A percentile compares a stretch with the other conserved stretches of the same genome.
Evolutionary conservation across 495 filamentous ascomycete genomes (phyloP).

Genomic region (Penicillium tannophilum): DNA sequence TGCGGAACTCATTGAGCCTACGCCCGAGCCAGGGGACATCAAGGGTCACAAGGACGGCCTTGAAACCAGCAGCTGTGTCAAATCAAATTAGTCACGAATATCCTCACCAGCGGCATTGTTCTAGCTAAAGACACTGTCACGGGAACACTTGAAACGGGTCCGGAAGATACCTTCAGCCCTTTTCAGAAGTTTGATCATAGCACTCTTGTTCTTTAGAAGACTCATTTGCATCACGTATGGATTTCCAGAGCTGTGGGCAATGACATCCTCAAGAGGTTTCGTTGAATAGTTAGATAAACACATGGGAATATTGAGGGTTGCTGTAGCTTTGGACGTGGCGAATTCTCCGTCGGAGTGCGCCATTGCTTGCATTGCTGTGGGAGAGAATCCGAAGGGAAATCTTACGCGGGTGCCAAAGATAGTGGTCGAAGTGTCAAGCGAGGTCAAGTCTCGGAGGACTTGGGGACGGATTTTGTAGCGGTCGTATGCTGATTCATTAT

Average conservation of each 20-base stretch:
- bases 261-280: constrained; percentile 53
- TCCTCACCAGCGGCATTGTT: too few relatives aligned
- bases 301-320: constrained; percentile 67
- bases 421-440: constrained; percentile 47
- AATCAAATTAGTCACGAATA: constrained; percentile 12
- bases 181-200: constrained; percentile 80
- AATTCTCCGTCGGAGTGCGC: constrained; percentile 85
- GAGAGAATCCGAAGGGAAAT: constrained; percentile 82
- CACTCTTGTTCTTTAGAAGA: constrained; percentile 82
- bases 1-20: constrained; percentile 47
- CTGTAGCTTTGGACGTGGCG: constrained; percentile 73
- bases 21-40: constrained; percentile 85
- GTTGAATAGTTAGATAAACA: constrained; percentile 56
- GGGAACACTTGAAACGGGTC: too few relatives aligned
- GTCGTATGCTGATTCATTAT: constrained; percentile 52
- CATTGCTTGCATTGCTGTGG: constrained; percentile 82
- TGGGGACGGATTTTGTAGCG: constrained; percentile 57
- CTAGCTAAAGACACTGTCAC: too few relatives aligned
- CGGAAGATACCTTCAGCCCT: constrained; percentile 65
- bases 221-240: constrained; percentile 72
- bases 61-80: constrained; percentile 71
- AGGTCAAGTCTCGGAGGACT: constrained; percentile 52
- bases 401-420: constrained; percentile 41
- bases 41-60: constrained; percentile 91
- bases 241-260: constrained; percentile 37